Conservation (phyloP, 116 monocot genomes). For the Iris pallida region DNA sequence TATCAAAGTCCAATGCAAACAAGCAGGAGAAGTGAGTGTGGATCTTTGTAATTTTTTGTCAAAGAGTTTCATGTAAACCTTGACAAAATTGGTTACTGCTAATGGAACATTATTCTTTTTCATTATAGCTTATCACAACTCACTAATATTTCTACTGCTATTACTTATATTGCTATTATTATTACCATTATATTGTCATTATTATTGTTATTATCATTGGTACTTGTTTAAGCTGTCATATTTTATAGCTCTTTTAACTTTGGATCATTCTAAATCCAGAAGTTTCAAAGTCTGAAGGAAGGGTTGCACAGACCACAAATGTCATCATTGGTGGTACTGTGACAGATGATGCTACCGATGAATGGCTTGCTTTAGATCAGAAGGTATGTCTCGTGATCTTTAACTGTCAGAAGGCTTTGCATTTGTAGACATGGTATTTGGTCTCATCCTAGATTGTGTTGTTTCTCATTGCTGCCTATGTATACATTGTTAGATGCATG, state of each 20-base stretch:
- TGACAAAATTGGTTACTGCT: neutral
- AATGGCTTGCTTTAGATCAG: constrained; percentile 94
- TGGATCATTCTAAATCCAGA: constrained; percentile 31
- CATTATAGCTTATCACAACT: neutral
- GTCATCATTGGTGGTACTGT: constrained; percentile 93
- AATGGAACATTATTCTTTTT: neutral
- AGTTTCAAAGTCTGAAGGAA: constrained; percentile 86
- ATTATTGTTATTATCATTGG: neutral
- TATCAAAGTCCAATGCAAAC: neutral
- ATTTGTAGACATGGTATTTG: neutral
- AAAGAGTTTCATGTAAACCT: neutral
- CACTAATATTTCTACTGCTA: neutral
- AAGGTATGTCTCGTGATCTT: constrained; percentile 37
- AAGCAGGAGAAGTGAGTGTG: neutral
- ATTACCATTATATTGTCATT: neutral
- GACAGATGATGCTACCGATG: constrained; percentile 79
- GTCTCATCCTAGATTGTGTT: neutral
- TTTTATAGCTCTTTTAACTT: neutral
- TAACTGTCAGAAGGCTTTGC: neutral
- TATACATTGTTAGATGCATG: neutral
- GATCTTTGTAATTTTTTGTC: neutral
- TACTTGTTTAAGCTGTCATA: neutral
- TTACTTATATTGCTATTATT: neutral
- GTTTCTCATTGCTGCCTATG: neutral
- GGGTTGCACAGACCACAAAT: constrained; percentile 87